Conservation (phyloP, 176 grass and related monocot species). For the Eremochloa ophiuroides region DNA sequence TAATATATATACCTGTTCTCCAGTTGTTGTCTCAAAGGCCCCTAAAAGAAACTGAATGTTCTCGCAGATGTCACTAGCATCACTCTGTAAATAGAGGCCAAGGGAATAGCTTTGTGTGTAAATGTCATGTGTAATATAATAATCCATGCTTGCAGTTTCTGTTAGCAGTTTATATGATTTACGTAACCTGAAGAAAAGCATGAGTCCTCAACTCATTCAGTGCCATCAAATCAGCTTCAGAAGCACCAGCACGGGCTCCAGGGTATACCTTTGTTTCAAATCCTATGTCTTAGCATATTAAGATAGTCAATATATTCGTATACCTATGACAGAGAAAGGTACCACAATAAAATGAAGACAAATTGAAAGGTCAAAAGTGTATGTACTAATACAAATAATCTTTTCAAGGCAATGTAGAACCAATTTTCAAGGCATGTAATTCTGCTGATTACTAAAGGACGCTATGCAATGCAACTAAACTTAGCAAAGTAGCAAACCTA, state of each 20-base stretch:
- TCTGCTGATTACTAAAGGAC: background rate
- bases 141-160: background rate
- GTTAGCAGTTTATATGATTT: slow-evolving; percentile 10
- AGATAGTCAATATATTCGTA: slow-evolving; percentile 40
- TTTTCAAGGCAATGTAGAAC: slow-evolving; percentile 8
- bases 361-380: background rate
- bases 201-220: slow-evolving; percentile 78
- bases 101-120: background rate
- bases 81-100: slow-evolving; percentile 43
- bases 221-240: slow-evolving; percentile 93
- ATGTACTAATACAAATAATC: background rate
- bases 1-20: slow-evolving; percentile 70
- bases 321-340: slow-evolving; percentile 11
- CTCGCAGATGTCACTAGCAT: slow-evolving; percentile 46
- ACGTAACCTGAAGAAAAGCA: slow-evolving; percentile 75
- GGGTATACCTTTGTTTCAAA: slow-evolving; percentile 86
- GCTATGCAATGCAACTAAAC: background rate
- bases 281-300: slow-evolving; percentile 47
- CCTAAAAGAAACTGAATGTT: slow-evolving; percentile 89
- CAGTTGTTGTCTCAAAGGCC: slow-evolving; percentile 87
- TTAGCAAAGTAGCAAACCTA: background rate
- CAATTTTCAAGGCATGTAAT: background rate
- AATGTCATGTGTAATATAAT: slow-evolving; percentile 16
- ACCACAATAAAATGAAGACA: slow-evolving; percentile 16
- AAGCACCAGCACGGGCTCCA: slow-evolving; percentile 58